Conservation (phyloP, 1,284 basidiomycete genomes). For the Ustilago trichophora region DNA sequence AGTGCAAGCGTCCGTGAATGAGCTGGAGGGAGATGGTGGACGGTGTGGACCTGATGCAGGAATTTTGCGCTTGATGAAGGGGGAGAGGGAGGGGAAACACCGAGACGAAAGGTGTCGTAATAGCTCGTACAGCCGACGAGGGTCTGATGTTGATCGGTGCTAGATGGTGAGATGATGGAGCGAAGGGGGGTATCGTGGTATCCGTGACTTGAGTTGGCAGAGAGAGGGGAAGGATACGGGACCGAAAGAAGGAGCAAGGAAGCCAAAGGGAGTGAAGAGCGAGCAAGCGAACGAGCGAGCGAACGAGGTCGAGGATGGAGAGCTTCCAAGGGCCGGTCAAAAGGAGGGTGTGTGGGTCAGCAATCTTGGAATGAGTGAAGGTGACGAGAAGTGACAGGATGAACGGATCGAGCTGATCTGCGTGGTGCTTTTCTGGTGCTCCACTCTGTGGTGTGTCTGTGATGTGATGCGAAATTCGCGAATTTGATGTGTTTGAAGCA, state of each 20-base stretch:
- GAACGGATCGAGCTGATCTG: constrained; percentile 35
- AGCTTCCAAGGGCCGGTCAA: no score
- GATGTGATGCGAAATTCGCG: not conserved
- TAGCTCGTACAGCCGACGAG: no score
- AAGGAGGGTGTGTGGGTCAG: not conserved
- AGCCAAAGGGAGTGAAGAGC: not conserved
- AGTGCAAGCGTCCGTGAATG: no score
- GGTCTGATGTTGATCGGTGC: not conserved
- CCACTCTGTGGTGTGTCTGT: not conserved
- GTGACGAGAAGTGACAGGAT: constrained; percentile 13
- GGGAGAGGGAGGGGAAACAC: no score
- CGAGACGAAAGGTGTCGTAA: no score
- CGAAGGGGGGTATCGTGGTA: no score
- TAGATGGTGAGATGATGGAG: not conserved
- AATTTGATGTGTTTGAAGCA: not conserved
- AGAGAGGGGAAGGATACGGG: not conserved
- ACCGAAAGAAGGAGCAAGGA: not conserved
- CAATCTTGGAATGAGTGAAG: not conserved
- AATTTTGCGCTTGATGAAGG: no score
- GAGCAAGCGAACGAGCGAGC: not conserved
- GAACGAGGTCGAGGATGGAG: not conserved
- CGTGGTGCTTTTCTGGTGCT: no score
- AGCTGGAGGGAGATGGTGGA: no score
- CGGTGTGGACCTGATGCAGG: no score
- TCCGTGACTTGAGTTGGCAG: no score